A percentile compares a stretch with the other conserved stretches of the same genome.
Conservation (phyloP, 179 eudicot genomes). For the Gypsophila paniculata region DNA sequence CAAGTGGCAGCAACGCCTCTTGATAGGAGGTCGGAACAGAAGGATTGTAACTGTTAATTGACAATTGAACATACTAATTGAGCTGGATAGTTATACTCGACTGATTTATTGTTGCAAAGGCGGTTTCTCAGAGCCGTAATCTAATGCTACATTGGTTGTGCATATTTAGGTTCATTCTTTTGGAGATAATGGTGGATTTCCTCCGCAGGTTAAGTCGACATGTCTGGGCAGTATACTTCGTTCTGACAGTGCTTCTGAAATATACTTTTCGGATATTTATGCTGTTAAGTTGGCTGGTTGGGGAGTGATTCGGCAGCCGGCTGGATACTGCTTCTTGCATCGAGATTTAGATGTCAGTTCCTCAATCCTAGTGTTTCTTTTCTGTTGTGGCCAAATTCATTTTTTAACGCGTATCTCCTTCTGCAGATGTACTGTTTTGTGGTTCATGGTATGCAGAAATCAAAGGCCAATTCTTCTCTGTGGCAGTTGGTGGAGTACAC, state of each 20-base stretch:
- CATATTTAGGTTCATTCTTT: not conserved
- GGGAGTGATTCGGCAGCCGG: constrained; percentile 52
- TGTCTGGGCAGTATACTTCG: constrained; percentile 42
- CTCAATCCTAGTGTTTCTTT: not conserved
- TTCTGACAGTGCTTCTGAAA: constrained; percentile 38
- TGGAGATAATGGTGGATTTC: constrained; percentile 3
- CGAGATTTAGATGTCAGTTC: constrained; percentile 52
- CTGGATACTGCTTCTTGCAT: constrained; percentile 43
- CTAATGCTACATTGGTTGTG: constrained; percentile 9
- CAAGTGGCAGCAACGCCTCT: too few relatives aligned
- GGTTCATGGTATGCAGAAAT: constrained; percentile 58
- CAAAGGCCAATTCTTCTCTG: constrained; percentile 50
- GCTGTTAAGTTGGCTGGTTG: constrained; percentile 56
- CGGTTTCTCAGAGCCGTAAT: constrained; percentile 9
- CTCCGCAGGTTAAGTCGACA: constrained; percentile 44
- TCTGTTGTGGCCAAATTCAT: constrained; percentile 11
- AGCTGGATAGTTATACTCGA: not conserved
- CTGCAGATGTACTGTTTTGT: constrained; percentile 79
- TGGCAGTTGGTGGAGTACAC: constrained; percentile 63
- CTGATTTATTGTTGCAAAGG: not conserved
- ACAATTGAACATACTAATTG: too few relatives aligned
- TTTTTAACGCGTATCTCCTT: constrained; percentile 8
- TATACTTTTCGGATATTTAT: constrained; percentile 60
- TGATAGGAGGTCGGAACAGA: not conserved
- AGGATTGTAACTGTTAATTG: not conserved